Base-by-base conservation (phyloP, 441 rosid genomes). In the Syzygium malaccense region DNA sequence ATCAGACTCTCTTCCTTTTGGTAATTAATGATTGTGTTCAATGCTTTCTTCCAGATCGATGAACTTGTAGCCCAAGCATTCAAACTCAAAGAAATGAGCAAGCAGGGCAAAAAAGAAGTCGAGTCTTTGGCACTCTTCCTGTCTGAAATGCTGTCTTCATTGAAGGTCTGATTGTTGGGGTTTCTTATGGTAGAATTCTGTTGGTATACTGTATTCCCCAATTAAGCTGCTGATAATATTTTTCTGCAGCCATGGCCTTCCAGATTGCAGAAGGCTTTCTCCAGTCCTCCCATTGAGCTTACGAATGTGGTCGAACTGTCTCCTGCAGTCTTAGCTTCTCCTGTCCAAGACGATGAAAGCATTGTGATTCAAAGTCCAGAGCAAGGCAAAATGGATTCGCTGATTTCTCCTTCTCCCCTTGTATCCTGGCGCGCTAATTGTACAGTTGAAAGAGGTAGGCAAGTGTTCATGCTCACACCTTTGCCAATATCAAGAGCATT, bases 371-470 rank as follows among this genome's bases (percentile, higher is more conserved):
- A 89, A 86, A 98, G 98, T 92, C 98, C 98, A 56, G 96, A 94
- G 64, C 91, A 93, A 89, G 91, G 51, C 49, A 89, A 89, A 14
- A 89, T 90, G 87, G 93, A 93, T 86, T 90, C 95, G 2, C 88
- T 98, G 88, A 93, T 98, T 79, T 98, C 99, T 90, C 99, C 99
- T 89, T 98, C 99, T 89, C 99, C 99, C 11, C 94, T 97, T 6
- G 99, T 98, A 53, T 92, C 96, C 15, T 97, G 99, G 99, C 95
- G 95, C 89, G 96, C 94, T 86, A 93, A 92, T 88, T 91, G 95
- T 86, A 92, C 94, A 19, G 86, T 91, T 13, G 96, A 95, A 75
- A 95, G 94, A 91, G 94, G 95, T 54, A 92, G 96, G 86, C 99
- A 95, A 87, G 93, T 97, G 85, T 96, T 97, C 92, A 88, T 94